Evolutionary conservation across 768 basidiomycete species (phyloP), one percentile per base, ranked within the genome.

Genomic region (Gloeopeniophorella convolvens): DNA sequence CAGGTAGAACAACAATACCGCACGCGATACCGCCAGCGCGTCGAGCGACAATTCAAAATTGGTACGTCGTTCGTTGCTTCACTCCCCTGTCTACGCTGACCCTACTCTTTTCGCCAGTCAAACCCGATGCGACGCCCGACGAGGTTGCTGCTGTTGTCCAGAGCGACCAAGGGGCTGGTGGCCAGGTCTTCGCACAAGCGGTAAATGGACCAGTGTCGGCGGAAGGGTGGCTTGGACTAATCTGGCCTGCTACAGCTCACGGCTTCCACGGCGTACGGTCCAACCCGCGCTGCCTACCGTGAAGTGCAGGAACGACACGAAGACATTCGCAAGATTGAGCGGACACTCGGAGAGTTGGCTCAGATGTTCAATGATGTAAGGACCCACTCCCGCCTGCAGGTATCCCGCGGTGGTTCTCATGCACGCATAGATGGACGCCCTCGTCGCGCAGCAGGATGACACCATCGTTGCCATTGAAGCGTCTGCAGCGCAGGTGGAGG

Each of bases 281-380:
- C 89, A 57, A 83, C 89, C 13, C 74, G 89, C 40, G 76, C 78
- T 36, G 92, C 88, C 0, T 90, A 85, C 65, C 76, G 80, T 42
- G 93, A 96, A 67, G 91, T 93, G 0, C 93, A 94, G 63, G 81
- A 86, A 50, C 78, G 93, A 30, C 90, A 94, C 63, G 76, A 83
- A 60, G 91, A 96, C 53, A 78, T 97, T 58, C 76, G 77, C 57
- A 80, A 78, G 64, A 90, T 95, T 63, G 91, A 95, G 65, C 74
- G 78, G 59, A 96, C 92, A 3, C 68, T 95, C 40, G 83, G 78
- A n/a, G 90, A 95, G 65, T 74, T 97, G 42, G 89, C 87, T 3
- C 87, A 90, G 62, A 68, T 97, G 59, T 92, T 94, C 69, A 79
- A 75, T 55, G 93, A 97, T 60, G 89, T 87, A 51, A 21, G 75